Evolutionary conservation across 768 basidiomycete species (phyloP).

Genomic region (Neoboletus brunneissimus): DNA sequence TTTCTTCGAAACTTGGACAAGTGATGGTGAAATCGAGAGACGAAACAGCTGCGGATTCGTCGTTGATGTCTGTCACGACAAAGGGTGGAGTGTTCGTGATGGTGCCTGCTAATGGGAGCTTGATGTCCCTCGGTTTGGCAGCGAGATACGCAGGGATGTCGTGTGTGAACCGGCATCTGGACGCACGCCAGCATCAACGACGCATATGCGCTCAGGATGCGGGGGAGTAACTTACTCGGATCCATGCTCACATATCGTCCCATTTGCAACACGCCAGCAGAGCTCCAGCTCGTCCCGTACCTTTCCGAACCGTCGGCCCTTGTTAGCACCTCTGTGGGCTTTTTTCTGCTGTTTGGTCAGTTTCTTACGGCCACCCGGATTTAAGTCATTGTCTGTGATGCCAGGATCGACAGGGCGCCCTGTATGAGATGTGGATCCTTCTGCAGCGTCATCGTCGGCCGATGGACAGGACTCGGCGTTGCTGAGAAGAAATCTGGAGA

Average conservation of each 20-base stretch:
- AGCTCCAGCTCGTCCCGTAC: constrained; percentile 77
- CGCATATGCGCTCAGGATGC: neutral
- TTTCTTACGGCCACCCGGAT: constrained; percentile 36
- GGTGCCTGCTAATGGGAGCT: constrained; percentile 46
- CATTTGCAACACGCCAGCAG: constrained; percentile 77
- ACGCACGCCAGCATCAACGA: neutral
- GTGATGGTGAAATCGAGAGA: constrained; percentile 24
- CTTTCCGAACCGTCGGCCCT: constrained; percentile 74
- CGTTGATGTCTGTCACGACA: constrained; percentile 25
- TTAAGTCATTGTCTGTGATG: constrained; percentile 33
- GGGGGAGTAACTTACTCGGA: constrained; percentile 43
- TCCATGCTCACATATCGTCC: constrained; percentile 68
- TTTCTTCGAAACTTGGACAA: constrained; percentile 29
- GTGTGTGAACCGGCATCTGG: constrained; percentile 78
- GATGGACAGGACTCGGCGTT: constrained; percentile 21
- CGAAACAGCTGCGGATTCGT: neutral
- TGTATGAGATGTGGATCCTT: constrained; percentile 47
- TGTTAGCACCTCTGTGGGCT: constrained; percentile 77
- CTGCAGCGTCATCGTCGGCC: constrained; percentile 61
- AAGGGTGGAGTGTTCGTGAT: constrained; percentile 53
- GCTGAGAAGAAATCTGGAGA: constrained; percentile 42
- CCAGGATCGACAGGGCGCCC: constrained; percentile 20
- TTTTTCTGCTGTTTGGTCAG: constrained; percentile 67
- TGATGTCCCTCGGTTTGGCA: constrained; percentile 72
- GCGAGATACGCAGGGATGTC: constrained; percentile 73